Base-by-base conservation (phyloP, 805 yeast genomes). In the Metschnikowia reukaufii region DNA sequence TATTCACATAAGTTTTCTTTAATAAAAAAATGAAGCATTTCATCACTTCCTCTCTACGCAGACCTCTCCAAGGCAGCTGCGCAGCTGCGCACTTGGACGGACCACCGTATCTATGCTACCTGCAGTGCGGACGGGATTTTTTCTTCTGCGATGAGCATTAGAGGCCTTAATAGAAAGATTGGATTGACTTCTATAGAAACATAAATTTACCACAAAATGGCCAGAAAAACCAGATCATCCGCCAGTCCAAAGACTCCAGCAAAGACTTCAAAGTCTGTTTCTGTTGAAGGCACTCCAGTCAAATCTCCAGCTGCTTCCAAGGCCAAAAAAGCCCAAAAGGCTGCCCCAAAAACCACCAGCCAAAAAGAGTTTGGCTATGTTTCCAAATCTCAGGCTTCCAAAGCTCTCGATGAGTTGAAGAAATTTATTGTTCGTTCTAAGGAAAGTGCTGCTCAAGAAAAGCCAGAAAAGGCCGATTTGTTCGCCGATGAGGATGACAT, bases 401-500 rank as follows among this genome's bases (percentile, higher is more conserved):
- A 78, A 51, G 91, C 92, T 10, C 64, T 86, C 38, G 59, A 68
- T 15, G 95, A 89, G 55, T 76, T 94, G 60, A 68, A 72, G 46
- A 84, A 85, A 62, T 89, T 76, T 65, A 63, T 78, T 42, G 63
- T 72, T 23, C 63, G 67, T 39, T 25, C 44, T 21, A 62, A 70
- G 39, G 58, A 56, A 19, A 52, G 57, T 21, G 61, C 64, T 16
- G 62, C 65, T 4, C 64, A 62, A 15, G 67, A 39, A 19, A 21
- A 23, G 37, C 15, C 49, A 10, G 48, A 63, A 36, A 70, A 76
- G 52, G 60, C 70, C 21, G 70, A 79, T 51, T 74, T 88, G 51
- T 83, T 84, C 52, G 70, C 66, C 40, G 74, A 67, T 39, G 67
- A 64, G 13, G 58, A 47, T 16, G 71, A 65, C 40, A 64, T 60